Conservation (phyloP, 805 yeast species). For the Middelhovenomyces tepae region DNA sequence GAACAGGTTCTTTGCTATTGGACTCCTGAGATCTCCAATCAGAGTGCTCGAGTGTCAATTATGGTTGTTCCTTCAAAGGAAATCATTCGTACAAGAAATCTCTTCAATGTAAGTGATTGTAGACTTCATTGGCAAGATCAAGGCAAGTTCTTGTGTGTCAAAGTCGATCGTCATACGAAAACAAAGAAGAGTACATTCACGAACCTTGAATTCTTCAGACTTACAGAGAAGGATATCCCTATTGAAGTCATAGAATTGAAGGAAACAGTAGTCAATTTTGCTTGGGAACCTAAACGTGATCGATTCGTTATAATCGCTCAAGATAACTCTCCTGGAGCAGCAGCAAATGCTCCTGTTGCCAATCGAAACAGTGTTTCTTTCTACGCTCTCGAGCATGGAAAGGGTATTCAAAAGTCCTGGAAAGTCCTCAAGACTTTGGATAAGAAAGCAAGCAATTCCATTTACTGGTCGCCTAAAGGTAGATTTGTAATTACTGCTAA, state of each 20-base stretch:
- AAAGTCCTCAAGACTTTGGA: conserved; percentile 48
- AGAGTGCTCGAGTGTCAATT: conserved; percentile 88
- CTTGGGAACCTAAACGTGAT: conserved; percentile 93
- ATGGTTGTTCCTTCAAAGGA: conserved; percentile 80
- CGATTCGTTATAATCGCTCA: conserved; percentile 75
- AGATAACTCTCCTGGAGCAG: conserved; percentile 33
- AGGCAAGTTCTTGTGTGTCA: conserved; percentile 77
- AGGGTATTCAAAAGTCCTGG: conserved; percentile 49
- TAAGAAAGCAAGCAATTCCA: conserved; percentile 59
- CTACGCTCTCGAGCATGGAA: conserved; percentile 66
- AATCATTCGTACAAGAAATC: conserved; percentile 80
- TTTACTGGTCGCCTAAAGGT: conserved; percentile 89
- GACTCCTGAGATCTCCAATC: conserved; percentile 92
- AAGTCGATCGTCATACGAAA: conserved; percentile 95
- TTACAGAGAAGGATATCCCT: conserved; percentile 83
- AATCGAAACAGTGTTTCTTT: conserved; percentile 56
- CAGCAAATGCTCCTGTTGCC: conserved; percentile 18
- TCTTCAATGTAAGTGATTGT: conserved; percentile 90
- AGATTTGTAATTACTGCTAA: conserved; percentile 59
- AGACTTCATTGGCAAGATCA: conserved; percentile 90
- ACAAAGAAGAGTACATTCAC: conserved; percentile 87
- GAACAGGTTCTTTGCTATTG: conserved; percentile 78
- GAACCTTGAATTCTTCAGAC: conserved; percentile 82
- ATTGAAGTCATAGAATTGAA: conserved; percentile 90
- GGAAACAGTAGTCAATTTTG: conserved; percentile 78